Evolutionary conservation across 768 basidiomycete genomes (phyloP), one percentile per base, ranked within the genome.

Genomic region (Coprinopsis marcescibilis): DNA sequence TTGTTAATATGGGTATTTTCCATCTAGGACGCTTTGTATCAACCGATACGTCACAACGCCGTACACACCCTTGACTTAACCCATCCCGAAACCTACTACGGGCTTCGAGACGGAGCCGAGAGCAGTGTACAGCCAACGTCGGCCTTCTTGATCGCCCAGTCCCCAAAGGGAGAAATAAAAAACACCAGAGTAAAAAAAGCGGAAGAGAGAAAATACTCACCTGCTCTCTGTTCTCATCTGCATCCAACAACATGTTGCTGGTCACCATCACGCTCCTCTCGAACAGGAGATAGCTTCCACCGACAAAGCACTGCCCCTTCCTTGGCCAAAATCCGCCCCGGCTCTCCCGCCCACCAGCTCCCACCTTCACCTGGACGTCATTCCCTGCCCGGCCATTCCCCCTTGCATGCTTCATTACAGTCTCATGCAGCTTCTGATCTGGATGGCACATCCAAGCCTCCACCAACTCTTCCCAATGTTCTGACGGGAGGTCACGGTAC

Each of bases 391-490:
- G n/a, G n/a, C n/a, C n/a, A n/a, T n/a, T n/a, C 49, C 74, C 56
- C 67, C 70, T 63, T 1, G 73, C 70, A 52, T 76, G 75, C 51
- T 77, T 71, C 42, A 77, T 65, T 2, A 90, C 75, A 12, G 81
- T 77, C 26, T 83, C 81, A 51, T 85, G 78, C 40, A 97, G 69
- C 34, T 78, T 81, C 67, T 95, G 92, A 57, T 96, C 92, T 7
- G 81, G 64, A 63, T 97, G 95, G 57, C 95, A 98, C 87, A 98
- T 92, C 95, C 95, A 98, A 5, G 93, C 86, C 52, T 97, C 95
- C 15, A 98, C 80, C 13, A 98, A 81, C 62, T 98, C 95, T 52
- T 91, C 85, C 95, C 95, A 98, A 57, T 98, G 86, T 60, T 97
- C 94, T 3, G 89, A 93, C 2, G 95, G 95, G 11, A 98, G 70